A percentile compares a stretch with the other conserved stretches of the same genome.
phyloP scores from a whole-genome alignment of 23 red algal genomes.

The Gracilaria caudata region DNA sequence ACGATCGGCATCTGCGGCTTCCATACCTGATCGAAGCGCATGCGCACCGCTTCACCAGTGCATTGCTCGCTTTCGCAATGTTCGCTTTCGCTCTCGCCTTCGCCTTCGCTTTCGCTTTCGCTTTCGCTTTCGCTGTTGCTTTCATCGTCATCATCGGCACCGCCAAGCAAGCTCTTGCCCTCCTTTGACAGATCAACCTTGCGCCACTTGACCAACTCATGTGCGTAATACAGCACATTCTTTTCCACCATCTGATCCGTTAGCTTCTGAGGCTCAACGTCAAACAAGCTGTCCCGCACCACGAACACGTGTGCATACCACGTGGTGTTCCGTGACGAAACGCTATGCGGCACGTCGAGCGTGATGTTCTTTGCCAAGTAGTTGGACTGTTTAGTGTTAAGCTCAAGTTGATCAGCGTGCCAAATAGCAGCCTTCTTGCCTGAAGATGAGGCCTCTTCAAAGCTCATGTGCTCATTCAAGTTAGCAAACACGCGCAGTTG shows the following conservation, averaged over 20 bases:
- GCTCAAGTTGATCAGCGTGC: conserved; percentile 25
- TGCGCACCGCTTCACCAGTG: background rate
- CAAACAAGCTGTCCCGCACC: conserved; percentile 6
- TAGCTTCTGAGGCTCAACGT: background rate
- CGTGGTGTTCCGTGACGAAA: conserved; percentile 23
- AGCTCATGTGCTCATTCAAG: conserved; percentile 26
- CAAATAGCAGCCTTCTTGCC: conserved; percentile 14
- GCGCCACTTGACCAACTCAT: conserved; percentile 57
- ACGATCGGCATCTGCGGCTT: conserved; percentile 47
- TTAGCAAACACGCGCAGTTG: conserved; percentile 37
- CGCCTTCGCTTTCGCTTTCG: background rate
- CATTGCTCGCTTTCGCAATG: background rate
- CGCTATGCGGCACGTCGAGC: conserved; percentile 42
- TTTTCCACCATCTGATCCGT: conserved; percentile 4
- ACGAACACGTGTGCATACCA: conserved; percentile 78
- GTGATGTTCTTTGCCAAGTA: conserved; percentile 37
- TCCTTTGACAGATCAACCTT: conserved; percentile 51
- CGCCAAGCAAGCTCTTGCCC: conserved; percentile 48
- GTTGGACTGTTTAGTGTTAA: background rate
- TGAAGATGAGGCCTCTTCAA: conserved; percentile 1
- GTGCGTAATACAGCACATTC: conserved; percentile 44
- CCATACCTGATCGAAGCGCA: conserved; percentile 60
- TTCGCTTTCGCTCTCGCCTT: background rate
- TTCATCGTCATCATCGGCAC: background rate
- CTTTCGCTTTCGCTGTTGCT: background rate